A percentile compares a stretch with the other conserved stretches of the same genome.
These are phyloP conservation scores for Rhododendron ovatum DNA, from an alignment of 148 eudicot genomes.

Conservation along the genomic window DNA sequence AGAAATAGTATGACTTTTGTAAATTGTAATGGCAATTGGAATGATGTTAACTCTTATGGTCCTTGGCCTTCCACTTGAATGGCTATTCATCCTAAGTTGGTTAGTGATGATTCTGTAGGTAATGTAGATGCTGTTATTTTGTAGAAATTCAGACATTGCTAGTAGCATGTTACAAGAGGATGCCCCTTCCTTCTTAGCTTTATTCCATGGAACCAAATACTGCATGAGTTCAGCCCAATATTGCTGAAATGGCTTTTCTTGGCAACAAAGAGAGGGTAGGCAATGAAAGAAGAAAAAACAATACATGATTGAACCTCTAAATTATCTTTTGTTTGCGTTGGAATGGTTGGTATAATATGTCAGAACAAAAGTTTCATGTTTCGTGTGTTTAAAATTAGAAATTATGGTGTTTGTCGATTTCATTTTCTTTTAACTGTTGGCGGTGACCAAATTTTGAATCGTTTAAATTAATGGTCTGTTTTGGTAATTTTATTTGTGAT, in stretches of 20 bases:
- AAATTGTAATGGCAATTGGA: background rate
- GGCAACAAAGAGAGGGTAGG: background rate
- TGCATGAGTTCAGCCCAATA: background rate
- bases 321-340: background rate
- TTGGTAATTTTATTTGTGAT: slow-evolving; percentile 14
- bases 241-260: background rate
- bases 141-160: background rate
- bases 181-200: background rate
- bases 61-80: background rate
- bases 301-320: background rate
- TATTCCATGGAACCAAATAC: background rate
- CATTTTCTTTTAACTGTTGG: background rate
- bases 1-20: background rate
- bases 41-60: background rate
- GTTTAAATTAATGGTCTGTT: slow-evolving; percentile 3
- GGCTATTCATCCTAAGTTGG: background rate
- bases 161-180: background rate
- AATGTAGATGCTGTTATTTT: background rate
- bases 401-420: background rate
- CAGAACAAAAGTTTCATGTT: background rate
- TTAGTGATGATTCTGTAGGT: background rate
- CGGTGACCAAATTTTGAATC: background rate
- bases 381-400: background rate
- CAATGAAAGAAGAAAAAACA: background rate
- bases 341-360: background rate